Evolutionary conservation across 176 grass and related monocot genomes (phyloP), one percentile per base, ranked within the genome.

Genomic region (Aegilops umbellulata): DNA sequence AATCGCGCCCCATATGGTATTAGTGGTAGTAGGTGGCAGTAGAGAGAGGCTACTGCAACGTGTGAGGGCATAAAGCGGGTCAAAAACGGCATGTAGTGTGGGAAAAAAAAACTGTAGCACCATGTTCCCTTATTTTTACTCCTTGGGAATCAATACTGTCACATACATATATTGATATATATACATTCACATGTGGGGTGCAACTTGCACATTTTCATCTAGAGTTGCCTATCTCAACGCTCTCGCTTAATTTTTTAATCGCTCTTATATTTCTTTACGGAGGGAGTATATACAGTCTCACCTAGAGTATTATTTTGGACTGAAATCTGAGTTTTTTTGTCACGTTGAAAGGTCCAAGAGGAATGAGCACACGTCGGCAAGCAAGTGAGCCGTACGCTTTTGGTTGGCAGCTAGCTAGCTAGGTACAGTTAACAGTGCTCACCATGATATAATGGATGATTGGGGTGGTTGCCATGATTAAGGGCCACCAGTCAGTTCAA

Each of bases 401-500:
- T 77, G 80, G 62, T 86, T 82, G 62, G 62, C 69, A 27, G 14
- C 24, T 51, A 75, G 32, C 32, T 34, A n/a, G 23, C 14, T 58
- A 19, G 27, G 1, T 19, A 74, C 24, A 25, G 70, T 61, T 82
- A 86, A 22, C 15, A 60, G 2, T 47, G 12, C 30, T 61, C 17
- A 13, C 10, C 39, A 70, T 30, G 12, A 25, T 74, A 38, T 10
- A 2, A 1, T 53, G 23, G 65, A 83, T 83, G 78, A 74, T 85
- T 83, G 83, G 31, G 39, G 66, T 60, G 74, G 80, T 79, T 87
- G 57, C 31, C 80, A 10, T 77, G 35, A 6, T 6, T n/a, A 41
- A 66, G 80, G 49, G 3, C 49, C 49, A 19, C 24, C 72, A 34
- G 72, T 44, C 25, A 5, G 69, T 44, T 81, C 29, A 42, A 65